These are phyloP conservation scores for Hypoxylon sp. DNA, from an alignment of 2,329 filamentous ascomycete species.

Conservation along the genomic window DNA sequence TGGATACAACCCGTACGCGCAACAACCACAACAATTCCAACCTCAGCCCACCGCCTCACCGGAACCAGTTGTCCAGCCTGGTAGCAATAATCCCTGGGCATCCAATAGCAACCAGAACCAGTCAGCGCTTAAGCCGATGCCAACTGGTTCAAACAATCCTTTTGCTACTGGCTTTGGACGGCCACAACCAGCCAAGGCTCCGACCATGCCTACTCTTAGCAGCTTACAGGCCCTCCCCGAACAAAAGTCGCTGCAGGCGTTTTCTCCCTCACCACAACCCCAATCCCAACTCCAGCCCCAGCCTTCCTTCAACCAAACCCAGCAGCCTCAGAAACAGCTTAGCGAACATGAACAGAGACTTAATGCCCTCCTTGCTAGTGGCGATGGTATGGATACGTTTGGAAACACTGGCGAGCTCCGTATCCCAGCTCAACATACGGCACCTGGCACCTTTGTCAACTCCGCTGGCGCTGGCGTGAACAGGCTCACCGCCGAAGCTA, in stretches of 20 bases:
- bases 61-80: conserved; percentile 78
- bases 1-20: conserved; percentile 69
- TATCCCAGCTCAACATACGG: conserved; percentile 96
- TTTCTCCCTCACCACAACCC: conserved; percentile 56
- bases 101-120: conserved; percentile 70
- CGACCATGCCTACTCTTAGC: conserved; percentile 78
- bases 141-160: conserved; percentile 97
- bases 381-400: conserved; percentile 97
- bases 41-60: conserved; percentile 62
- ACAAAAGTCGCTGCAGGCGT: conserved; percentile 80
- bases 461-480: conserved; percentile 87
- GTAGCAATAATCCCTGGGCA: conserved; percentile 96
- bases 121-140: conserved; percentile 81
- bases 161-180: conserved; percentile 84
- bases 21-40: conserved; percentile 65
- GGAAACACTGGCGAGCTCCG: conserved; percentile 97
- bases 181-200: conserved; percentile 69
- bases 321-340: conserved; percentile 68
- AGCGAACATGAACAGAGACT: conserved; percentile 80
- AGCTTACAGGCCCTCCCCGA: conserved; percentile 76
- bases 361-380: conserved; percentile 86
- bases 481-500: conserved; percentile 78
- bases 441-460: conserved; percentile 96
- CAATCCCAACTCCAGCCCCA: conserved; percentile 51
- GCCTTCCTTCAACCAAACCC: conserved; percentile 63